Base-by-base conservation (phyloP, 1,139 yeast genomes). In the Debaryomyces udenii region DNA sequence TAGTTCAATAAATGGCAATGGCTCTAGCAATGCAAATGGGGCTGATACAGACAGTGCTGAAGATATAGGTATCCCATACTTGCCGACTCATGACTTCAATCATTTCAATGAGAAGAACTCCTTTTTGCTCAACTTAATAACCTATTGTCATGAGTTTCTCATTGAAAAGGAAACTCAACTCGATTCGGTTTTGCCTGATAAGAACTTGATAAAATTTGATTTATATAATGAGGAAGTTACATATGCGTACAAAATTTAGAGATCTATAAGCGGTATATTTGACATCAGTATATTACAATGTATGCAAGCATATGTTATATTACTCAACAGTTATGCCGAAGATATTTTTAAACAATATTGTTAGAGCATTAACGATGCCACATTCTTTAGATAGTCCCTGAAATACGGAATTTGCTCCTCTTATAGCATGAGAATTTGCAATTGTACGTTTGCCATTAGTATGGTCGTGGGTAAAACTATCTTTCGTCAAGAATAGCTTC, bases 31-130 rank as follows among this genome's bases (percentile, higher is more conserved):
- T 42, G 41, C 15, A 13, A 26, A 28, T 20, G 42, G 40, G 17
- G 37, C 35, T 13, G 43, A 39, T 10, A 15, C 38, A 24, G 41
- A 36, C 3, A 38, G 30, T 16, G 26, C 36, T 9, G 43, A 38
- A n/a, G 42, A 45, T 3, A 42, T 49, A 20, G 60, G 56, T 3
- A 49, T 51, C 16, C 61, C 59, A 6, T 66, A 54, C 46, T 55
- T 65, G 32, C 67, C 76, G 2, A 47, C 58, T 2, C 66, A 69
- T 41, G 76, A 70, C 44, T 72, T 54, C 47, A 64, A 70, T 43
- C 48, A 53, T 22, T 57, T 56, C 28, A 67, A 66, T 44, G 75
- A 72, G 41, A 62, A 58, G 38, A 56, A 57, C 31, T 49, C 56
- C 14, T 70, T 58, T 43, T 52, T 61, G 10, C 49, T 59, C 38